Evolutionary conservation across 75 land plant genomes (phyloP), one percentile per base, ranked within the genome.

Genomic region (Isoetes taiwanensis): DNA sequence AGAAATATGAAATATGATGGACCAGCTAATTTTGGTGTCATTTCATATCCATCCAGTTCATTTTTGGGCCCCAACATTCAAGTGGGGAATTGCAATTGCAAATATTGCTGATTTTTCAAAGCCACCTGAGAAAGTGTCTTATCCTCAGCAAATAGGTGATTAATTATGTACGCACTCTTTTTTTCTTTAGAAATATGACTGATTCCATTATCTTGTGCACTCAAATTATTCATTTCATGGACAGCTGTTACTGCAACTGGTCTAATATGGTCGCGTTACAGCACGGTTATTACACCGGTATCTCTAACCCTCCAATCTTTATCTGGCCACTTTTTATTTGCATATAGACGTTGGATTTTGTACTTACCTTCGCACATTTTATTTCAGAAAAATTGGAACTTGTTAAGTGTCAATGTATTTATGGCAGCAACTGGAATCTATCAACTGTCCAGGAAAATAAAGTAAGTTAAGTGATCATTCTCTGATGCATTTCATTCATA

Each of bases 21-120:
- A n/a, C n/a, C n/a, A n/a, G n/a, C n/a, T n/a, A n/a, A n/a, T n/a
- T n/a, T n/a, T n/a, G n/a, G n/a, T n/a, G n/a, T n/a, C n/a, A n/a
- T n/a, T n/a, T n/a, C n/a, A n/a, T n/a, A n/a, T n/a, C n/a, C n/a
- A n/a, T 76, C 64, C 78, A 90, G 97, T 90, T 76, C 97, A 90
- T 61, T 90, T 90, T 50, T 90, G 97, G 97, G 97, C 97, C 0
- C 97, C 97, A 38, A 90, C 97, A 32, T 90, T 83, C 34, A 90
- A 90, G 59, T 90, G 97, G 97, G 88, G 88, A 43, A 86, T 90
- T 56, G 80, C 74, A 57, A 67, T 90, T 41, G 97, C 97, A 28
- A 90, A 90, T 62, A 56, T 83, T 68, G 94, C 80, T 11, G 97
- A 90, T 65, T 86, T 80, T 38, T 8, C 83, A n/a, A 90, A 86